Conservation (phyloP, 148 eudicot species). For the Spergularia bocconei region DNA sequence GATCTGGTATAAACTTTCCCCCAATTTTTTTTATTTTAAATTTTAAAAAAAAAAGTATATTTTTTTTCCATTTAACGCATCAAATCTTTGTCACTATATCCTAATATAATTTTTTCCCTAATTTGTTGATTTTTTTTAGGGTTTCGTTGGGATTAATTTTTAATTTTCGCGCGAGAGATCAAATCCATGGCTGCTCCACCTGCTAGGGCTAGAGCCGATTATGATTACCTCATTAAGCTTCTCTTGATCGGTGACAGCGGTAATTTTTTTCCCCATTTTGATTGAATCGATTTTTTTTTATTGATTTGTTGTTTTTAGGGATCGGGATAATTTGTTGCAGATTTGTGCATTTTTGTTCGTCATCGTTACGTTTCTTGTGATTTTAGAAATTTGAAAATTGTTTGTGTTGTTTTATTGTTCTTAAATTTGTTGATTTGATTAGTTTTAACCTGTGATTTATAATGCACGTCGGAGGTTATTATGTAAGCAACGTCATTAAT, state of each 20-base stretch:
- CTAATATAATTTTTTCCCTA: neutral
- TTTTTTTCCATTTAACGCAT: too few species aligned
- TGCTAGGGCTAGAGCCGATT: constrained; percentile 63
- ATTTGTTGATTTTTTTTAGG: constrained; percentile 1
- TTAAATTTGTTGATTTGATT: neutral
- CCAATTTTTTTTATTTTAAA: too few species aligned
- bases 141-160: neutral
- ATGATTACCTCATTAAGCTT: constrained; percentile 61
- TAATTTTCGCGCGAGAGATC: constrained; percentile 5
- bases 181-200: constrained; percentile 67
- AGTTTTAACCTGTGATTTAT: neutral
- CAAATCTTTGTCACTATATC: too few species aligned
- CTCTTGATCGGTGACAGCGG: constrained; percentile 67
- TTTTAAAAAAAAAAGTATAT: too few species aligned
- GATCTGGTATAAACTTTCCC: too few species aligned
- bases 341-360: neutral
- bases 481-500: neutral
- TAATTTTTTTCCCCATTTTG: neutral
- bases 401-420: neutral
- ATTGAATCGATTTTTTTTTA: neutral
- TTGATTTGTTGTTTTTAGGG: neutral
- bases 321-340: neutral
- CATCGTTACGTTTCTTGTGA: neutral
- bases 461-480: neutral
- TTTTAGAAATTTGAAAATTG: neutral